Conservation (phyloP, 129 eudicot genomes). For the Chrysanthemum makinoi region DNA sequence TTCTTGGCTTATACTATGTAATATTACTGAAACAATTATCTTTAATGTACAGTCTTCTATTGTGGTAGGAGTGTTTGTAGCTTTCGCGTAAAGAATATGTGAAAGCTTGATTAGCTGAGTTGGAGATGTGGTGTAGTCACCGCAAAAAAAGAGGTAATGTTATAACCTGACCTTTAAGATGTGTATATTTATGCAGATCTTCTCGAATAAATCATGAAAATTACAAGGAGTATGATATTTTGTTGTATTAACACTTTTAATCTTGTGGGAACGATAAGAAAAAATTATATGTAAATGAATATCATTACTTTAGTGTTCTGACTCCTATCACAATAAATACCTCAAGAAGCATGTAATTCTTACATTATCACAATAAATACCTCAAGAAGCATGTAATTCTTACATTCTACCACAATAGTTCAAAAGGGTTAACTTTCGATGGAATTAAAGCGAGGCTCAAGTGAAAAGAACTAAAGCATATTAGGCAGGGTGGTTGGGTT, state of each 20-base stretch:
- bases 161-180: too few species aligned
- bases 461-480: slow-evolving; percentile 95
- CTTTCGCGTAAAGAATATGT: too few species aligned
- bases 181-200: slow-evolving; percentile 6
- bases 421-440: neutral
- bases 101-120: too few species aligned
- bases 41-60: slow-evolving; percentile 52
- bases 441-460: slow-evolving; percentile 51
- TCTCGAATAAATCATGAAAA: neutral
- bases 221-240: neutral
- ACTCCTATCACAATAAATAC: neutral
- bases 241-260: neutral
- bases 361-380: too few species aligned
- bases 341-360: too few species aligned
- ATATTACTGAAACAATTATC: neutral
- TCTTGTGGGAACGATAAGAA: neutral
- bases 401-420: neutral
- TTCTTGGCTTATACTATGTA: neutral
- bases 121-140: too few species aligned
- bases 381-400: neutral
- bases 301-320: neutral
- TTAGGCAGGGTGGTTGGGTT: too few species aligned
- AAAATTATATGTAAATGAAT: neutral
- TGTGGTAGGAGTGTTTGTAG: slow-evolving; percentile 88
- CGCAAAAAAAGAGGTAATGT: too few species aligned